Evolutionary conservation across 192 early-diverging fungal genomes (phyloP).

Genomic region (Coemansia sp.): DNA sequence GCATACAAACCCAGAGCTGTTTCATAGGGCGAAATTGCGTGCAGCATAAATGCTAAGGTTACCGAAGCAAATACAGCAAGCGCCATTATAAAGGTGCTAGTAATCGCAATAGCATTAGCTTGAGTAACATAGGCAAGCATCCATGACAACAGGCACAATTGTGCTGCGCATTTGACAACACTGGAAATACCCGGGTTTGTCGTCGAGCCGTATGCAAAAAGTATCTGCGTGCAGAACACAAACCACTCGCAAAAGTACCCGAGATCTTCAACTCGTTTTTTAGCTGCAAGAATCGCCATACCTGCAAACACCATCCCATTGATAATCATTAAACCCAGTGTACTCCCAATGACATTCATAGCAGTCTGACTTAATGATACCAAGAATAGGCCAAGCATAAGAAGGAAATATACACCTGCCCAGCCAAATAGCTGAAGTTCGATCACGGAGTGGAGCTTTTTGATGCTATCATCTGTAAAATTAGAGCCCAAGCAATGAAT

Average conservation of each 20-base stretch:
- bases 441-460: neutral
- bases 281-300: neutral
- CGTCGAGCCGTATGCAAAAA: neutral
- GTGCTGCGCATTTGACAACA: neutral
- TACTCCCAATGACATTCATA: neutral
- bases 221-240: neutral
- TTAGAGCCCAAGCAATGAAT: neutral
- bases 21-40: slow-evolving; percentile 1
- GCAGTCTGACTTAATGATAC: neutral
- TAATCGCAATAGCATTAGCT: neutral
- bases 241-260: neutral
- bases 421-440: neutral
- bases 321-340: neutral
- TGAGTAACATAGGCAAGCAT: neutral
- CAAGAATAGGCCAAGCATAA: neutral
- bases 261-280: neutral
- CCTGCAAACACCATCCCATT: neutral
- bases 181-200: neutral
- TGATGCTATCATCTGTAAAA: neutral
- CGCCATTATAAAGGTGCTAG: neutral
- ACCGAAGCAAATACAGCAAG: neutral
- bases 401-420: neutral
- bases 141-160: neutral
- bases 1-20: neutral
- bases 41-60: neutral